A percentile compares a stretch with the other conserved stretches of the same genome.
These are phyloP conservation scores for Pythium biforme DNA, from an alignment of 352 stramenopile species.

Conservation along the genomic window DNA sequence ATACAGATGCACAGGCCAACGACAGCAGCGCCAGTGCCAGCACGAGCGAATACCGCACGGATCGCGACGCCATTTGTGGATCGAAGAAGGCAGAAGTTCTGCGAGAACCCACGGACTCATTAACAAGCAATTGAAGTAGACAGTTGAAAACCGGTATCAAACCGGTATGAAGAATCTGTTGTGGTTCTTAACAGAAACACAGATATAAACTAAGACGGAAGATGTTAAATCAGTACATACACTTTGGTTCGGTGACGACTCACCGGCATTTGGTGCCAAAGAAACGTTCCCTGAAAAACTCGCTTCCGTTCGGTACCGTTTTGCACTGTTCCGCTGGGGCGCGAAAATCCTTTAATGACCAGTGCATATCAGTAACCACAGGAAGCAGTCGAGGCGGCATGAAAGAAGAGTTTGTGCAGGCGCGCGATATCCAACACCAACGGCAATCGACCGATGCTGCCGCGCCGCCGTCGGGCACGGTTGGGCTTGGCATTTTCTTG, in stretches of 20 bases:
- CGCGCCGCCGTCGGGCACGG: background rate
- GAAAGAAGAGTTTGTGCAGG: background rate
- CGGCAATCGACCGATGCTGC: too few relatives aligned
- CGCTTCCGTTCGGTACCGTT: background rate
- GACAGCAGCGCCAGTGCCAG: background rate
- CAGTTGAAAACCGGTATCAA: background rate
- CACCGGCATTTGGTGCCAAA: background rate
- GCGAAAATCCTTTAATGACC: too few relatives aligned
- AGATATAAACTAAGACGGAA: background rate
- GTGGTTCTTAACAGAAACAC: background rate
- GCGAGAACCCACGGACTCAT: background rate
- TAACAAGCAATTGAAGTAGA: background rate
- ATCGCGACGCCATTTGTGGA: background rate
- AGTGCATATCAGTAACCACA: too few relatives aligned
- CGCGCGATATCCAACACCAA: too few relatives aligned
- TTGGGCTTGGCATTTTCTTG: conserved; percentile 2
- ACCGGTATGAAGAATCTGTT: background rate
- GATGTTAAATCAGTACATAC: background rate
- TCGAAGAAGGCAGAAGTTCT: background rate
- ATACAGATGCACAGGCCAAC: background rate
- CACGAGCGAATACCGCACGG: background rate
- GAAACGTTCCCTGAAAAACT: background rate
- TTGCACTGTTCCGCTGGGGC: background rate
- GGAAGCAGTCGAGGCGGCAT: too few relatives aligned
- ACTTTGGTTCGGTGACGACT: background rate